Conservation (phyloP, 306 rosid species). For the Prunus davidiana region DNA sequence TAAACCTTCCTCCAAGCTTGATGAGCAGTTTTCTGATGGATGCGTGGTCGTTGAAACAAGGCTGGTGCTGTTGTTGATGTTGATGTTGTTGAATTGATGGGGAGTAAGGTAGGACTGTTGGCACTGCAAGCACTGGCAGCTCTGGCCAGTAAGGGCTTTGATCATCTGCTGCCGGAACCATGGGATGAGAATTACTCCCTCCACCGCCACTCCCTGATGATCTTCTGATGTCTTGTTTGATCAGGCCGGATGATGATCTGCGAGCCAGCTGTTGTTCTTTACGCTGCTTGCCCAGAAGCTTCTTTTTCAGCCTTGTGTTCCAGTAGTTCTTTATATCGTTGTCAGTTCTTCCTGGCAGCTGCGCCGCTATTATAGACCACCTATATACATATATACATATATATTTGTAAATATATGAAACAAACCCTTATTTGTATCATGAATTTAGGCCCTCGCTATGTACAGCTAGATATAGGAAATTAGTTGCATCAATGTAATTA, state of each 20-base stretch:
- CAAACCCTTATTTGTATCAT: background rate
- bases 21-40: constrained; percentile 50
- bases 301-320: constrained; percentile 92
- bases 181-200: constrained; percentile 10
- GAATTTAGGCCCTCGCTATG: background rate
- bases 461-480: background rate
- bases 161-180: constrained; percentile 19
- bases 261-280: constrained; percentile 49
- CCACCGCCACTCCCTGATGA: background rate
- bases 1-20: constrained; percentile 70
- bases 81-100: constrained; percentile 21
- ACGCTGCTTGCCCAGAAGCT: constrained; percentile 75
- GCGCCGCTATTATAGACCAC: constrained; percentile 94
- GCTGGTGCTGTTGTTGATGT: background rate
- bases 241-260: constrained; percentile 12
- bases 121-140: constrained; percentile 27
- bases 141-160: constrained; percentile 64
- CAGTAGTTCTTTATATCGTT: constrained; percentile 92
- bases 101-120: background rate
- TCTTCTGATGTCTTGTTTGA: constrained; percentile 37
- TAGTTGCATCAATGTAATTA: no score
- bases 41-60: constrained; percentile 48
- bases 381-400: constrained; percentile 26
- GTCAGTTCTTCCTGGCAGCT: constrained; percentile 85
- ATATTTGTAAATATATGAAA: background rate